Evolutionary conservation across 2,329 filamentous ascomycete genomes (phyloP), one percentile per base, ranked within the genome.

Genomic region (Penicillium sp.): DNA sequence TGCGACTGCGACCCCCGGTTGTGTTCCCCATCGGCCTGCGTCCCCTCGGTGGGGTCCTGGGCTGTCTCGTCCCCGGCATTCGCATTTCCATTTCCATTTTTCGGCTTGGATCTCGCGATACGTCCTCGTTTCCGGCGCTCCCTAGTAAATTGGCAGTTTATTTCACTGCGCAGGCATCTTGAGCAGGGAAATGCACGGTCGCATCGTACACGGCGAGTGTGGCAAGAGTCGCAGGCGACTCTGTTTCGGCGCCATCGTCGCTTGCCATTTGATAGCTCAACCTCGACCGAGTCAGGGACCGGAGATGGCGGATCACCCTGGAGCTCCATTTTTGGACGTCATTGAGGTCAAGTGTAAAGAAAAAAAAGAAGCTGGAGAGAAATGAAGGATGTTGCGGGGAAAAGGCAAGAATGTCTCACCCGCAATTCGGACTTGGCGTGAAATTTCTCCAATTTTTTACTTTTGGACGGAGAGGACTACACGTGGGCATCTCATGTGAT

Each of bases 111-210:
- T 18, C 72, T 71, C 14, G 72, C 71, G 35, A 91, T 92, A 70
- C 96, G 96, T 57, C 92, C 93, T 72, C 92, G 84, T 81, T 97
- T 97, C 78, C 96, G 96, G 62, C 91, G 86, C 75, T 95, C 91
- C 46, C 93, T 87, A 55, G 92, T 87, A 74, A 96, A 96, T 76
- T 96, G 90, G 77, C 92, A 97, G 37, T 58, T 63, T 11, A 67
- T 68, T 16, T 66, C 81, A 83, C 76, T 85, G 89, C 90, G 89
- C 70, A 92, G 86, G 73, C 92, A 97, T 74, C 96, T 91, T 46
- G 91, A 90, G 72, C 92, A 97, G 50, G 92, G 92, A 61, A 90
- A 85, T 69, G 94, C 90, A 51, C 92, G 92, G 74, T 97, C 92
- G 73, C 92, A 97, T 77, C 95, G 96, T 20, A 92, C 96, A 61